Base-by-base conservation (phyloP, 805 yeast genomes). In the Suhomyces sp. region DNA sequence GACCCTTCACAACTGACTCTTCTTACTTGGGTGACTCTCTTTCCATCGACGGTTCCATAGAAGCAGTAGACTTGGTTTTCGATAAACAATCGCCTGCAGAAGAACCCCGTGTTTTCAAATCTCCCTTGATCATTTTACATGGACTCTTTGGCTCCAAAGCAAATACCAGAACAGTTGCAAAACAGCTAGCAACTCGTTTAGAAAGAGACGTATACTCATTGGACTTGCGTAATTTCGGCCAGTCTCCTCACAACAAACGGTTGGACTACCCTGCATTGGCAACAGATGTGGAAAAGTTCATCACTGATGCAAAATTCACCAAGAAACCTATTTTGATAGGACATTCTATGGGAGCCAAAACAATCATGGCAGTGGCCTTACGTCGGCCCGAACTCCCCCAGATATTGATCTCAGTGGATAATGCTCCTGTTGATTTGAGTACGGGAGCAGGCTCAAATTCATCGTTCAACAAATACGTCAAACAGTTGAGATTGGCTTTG, bases 311-410 rank as follows among this genome's bases (percentile, higher is more conserved):
- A 6, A 46, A 57, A 2, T 47, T 70, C 28, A 45, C 38, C 16
- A 46, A 54, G 9, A 70, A 73, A 33, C 83, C 86, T 0, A 75
- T 84, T n/a, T 40, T 84, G 13, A 63, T 84, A 12, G 95, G 95
- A 0, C 93, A 84, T 54, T 83, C 91, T 0, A 83, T 86, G 93
- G 98, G 98, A 5, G 98, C 95, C 4, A 90, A 91, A 52, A 75
- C 91, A 0, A 96, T 83, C 5, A 90, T 91, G 97, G 88, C 93
- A 0, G 67, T 84, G 4, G 81, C 87, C 0, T 63, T 93, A 39
- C 67, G 88, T 33, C 67, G 74, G 15, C 91, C 90, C 0, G 73
- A 76, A 1, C 47, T 80, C 8, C 79, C 81, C 5, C 67, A 75
- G 10, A 69, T 79, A 62, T 50, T 88, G 30, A 75, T 90, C 4